Evolutionary conservation across 2,329 filamentous ascomycete genomes (phyloP), one percentile per base, ranked within the genome.

Genomic region (Fusarium tjaetaba): DNA sequence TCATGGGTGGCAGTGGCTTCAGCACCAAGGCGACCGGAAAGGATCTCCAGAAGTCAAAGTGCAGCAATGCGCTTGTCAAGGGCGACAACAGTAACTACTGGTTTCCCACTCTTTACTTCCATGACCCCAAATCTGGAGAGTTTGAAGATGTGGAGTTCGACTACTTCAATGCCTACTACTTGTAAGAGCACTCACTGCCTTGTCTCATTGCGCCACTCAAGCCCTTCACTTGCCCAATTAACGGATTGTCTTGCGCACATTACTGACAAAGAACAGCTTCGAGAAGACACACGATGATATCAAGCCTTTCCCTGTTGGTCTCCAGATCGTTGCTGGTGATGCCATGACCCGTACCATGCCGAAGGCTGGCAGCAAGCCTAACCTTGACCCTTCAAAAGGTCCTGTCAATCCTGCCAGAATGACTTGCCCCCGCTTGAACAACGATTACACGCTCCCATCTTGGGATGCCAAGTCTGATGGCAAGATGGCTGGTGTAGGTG

Each of bases 111-210:
- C 83, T 95, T 6, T 95, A 91, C 83, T 94, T 92, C 82, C 84
- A 86, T 74, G 88, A 92, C 72, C 86, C 89, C 76, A 83, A 87
- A 74, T 89, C 91, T 72, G 88, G 88, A 55, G 87, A 86, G 58
- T 89, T 94, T 74, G 88, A 91, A 80, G 86, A 87, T 41, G 93
- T 95, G 24, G 86, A 90, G 49, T 83, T 93, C 70, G 91, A 92
- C 77, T 94, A 94, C 80, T 91, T 92, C 88, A 91, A 91, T 78
- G 88, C 89, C 70, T 96, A 96, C 85, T 95, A 96, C 84, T 91
- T 92, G 88, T 89, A 79, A 81, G 86, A 77, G 34, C 41, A 32
- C 16, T 38, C 41, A 32, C 16, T 38, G 20, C 30, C 42, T 36
- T 41, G 20, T 51, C 51, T 51, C 48, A 18, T 49, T 34, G 24